These are phyloP conservation scores for Amaranthus hypochondriacus DNA, from an alignment of 148 eudicot species.

Conservation along the genomic window DNA sequence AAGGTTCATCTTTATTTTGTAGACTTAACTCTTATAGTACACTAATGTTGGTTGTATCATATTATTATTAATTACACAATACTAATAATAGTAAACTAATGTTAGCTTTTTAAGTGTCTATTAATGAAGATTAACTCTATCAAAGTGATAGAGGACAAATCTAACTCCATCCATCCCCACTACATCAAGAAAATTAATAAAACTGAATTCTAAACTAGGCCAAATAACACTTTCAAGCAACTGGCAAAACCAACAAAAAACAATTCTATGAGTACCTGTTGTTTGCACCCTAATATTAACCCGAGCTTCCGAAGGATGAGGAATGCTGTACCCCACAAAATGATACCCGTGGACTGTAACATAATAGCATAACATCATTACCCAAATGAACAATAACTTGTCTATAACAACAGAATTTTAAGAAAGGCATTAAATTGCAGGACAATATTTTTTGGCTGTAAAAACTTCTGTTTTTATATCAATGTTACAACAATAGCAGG, in stretches of 20 bases:
- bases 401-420: not conserved
- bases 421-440: not conserved
- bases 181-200: not conserved
- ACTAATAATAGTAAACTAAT: no score
- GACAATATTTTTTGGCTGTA: not conserved
- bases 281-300: constrained; percentile 93
- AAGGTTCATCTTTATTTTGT: no score
- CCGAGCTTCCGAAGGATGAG: constrained; percentile 88
- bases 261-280: constrained; percentile 43
- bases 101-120: no score
- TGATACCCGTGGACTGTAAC: constrained; percentile 77
- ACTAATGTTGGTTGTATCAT: no score
- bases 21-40: no score
- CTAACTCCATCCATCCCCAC: not conserved
- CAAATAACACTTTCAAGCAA: not conserved
- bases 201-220: no score
- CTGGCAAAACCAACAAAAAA: not conserved
- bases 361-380: constrained; percentile 12
- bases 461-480: not conserved
- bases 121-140: not conserved
- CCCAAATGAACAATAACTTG: not conserved
- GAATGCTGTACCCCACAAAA: constrained; percentile 90
- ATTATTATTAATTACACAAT: no score
- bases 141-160: not conserved
- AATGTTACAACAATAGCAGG: not conserved